phyloP scores from a whole-genome alignment of 805 yeast genomes.

The Kuraishia ogatae region DNA sequence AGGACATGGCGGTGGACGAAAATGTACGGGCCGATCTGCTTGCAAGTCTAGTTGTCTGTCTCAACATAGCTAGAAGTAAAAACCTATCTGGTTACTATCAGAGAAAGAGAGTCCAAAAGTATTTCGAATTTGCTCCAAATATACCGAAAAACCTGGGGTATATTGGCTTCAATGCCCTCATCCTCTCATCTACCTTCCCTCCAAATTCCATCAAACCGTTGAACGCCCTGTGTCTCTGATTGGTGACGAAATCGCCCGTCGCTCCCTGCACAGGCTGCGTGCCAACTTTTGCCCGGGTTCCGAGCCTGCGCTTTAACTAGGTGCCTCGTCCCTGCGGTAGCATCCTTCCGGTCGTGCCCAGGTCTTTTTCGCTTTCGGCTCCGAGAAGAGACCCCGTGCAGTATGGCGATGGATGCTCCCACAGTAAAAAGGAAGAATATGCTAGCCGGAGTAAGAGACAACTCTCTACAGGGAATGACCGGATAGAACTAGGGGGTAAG shows the following conservation, averaged over 20 bases:
- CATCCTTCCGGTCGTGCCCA: not conserved
- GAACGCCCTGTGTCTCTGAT: not conserved
- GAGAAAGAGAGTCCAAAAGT: not conserved
- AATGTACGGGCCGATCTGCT: conserved; percentile 2
- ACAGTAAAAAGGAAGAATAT: no score
- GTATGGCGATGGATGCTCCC: no score
- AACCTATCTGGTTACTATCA: not conserved
- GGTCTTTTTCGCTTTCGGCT: not conserved
- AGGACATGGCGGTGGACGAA: conserved; percentile 15
- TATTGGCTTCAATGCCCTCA: not conserved
- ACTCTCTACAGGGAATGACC: no score
- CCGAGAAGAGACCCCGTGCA: not conserved
- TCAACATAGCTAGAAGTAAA: not conserved
- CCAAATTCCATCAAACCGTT: not conserved
- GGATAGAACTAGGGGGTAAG: no score
- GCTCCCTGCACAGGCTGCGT: not conserved
- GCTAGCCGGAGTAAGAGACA: no score
- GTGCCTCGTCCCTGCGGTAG: not conserved
- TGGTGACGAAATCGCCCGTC: not conserved
- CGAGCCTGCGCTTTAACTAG: not conserved
- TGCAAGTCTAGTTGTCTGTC: not conserved
- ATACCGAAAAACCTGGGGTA: not conserved
- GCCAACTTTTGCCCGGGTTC: not conserved
- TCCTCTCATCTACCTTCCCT: not conserved
- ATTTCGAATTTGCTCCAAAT: not conserved